Conservation (phyloP, 192 early-diverging fungal species). For the Dissophora globulifera region DNA sequence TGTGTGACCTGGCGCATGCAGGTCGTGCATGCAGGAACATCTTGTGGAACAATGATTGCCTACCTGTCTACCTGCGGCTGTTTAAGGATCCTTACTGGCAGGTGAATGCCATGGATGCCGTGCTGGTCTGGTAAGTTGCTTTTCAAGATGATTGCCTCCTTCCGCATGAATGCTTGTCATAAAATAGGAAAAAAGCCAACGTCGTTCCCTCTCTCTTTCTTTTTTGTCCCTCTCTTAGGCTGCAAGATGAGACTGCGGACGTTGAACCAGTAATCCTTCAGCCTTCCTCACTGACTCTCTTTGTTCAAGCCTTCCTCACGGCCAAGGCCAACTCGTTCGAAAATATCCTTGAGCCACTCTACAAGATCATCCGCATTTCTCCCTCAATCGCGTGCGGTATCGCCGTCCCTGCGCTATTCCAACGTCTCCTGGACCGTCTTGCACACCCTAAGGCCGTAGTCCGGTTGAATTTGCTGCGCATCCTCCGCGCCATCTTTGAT, state of each 20-base stretch:
- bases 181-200: no score
- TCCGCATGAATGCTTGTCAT: no score
- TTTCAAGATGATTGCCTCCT: no score
- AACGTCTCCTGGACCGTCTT: slow-evolving; percentile 45
- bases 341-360: slow-evolving; percentile 63
- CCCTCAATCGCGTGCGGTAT: slow-evolving; percentile 39
- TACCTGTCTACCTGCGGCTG: slow-evolving; percentile 60
- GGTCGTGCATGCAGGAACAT: slow-evolving; percentile 57
- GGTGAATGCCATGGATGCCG: slow-evolving; percentile 69
- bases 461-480: slow-evolving; percentile 60
- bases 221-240: no score
- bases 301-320: slow-evolving; percentile 54
- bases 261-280: slow-evolving; percentile 53
- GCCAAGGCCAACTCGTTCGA: slow-evolving; percentile 66
- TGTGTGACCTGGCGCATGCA: slow-evolving; percentile 70
- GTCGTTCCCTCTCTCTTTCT: no score
- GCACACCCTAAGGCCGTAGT: slow-evolving; percentile 61
- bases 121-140: slow-evolving; percentile 67
- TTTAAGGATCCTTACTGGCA: slow-evolving; percentile 68
- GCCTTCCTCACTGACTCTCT: slow-evolving; percentile 41
- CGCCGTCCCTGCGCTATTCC: slow-evolving; percentile 51
- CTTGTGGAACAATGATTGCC: slow-evolving; percentile 58
- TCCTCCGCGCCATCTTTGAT: slow-evolving; percentile 59
- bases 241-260: slow-evolving; percentile 54
- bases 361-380: slow-evolving; percentile 60